Evolutionary conservation across 768 basidiomycete genomes (phyloP).

Genomic region (Fibroporia radiculosa): DNA sequence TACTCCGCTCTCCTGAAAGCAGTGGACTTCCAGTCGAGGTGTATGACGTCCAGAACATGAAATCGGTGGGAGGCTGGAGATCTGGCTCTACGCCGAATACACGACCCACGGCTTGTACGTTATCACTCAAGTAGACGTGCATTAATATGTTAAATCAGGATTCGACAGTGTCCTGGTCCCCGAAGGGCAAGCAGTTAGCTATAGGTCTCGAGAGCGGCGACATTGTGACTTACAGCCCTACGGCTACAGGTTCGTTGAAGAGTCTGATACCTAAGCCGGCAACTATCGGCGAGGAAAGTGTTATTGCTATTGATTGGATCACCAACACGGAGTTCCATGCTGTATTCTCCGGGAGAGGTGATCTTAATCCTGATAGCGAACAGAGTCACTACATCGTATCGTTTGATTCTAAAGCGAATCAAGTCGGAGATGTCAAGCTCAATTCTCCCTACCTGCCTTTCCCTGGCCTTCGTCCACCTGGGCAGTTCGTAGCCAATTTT

Average conservation of each 20-base stretch:
- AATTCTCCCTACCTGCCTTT: conserved; percentile 35
- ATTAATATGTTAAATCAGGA: conserved; percentile 6
- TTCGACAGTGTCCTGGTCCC: conserved; percentile 71
- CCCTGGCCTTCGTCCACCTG: conserved; percentile 38
- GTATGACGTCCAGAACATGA: conserved; percentile 46
- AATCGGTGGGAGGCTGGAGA: conserved; percentile 45
- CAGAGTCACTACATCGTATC: conserved; percentile 35
- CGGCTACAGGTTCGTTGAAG: conserved; percentile 45
- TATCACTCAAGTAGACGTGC: neutral
- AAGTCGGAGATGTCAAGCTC: conserved; percentile 30
- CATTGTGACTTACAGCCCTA: conserved; percentile 58
- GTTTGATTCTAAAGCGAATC: conserved; percentile 34
- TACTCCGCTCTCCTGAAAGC: conserved; percentile 36
- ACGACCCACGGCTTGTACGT: conserved; percentile 53
- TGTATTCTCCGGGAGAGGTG: conserved; percentile 46
- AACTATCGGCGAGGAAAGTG: conserved; percentile 36
- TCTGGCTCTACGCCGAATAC: conserved; percentile 38
- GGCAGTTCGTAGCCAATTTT: conserved; percentile 31
- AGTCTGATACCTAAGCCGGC: conserved; percentile 51
- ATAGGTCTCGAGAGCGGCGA: conserved; percentile 66
- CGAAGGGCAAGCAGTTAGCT: conserved; percentile 79
- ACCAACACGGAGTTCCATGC: conserved; percentile 61
- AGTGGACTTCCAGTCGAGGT: conserved; percentile 44
- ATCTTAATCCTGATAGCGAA: conserved; percentile 29
- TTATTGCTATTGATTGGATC: conserved; percentile 58